These are phyloP conservation scores for Epichloe coenophiala DNA, from an alignment of 2,329 filamentous ascomycete species.

Conservation along the genomic window DNA sequence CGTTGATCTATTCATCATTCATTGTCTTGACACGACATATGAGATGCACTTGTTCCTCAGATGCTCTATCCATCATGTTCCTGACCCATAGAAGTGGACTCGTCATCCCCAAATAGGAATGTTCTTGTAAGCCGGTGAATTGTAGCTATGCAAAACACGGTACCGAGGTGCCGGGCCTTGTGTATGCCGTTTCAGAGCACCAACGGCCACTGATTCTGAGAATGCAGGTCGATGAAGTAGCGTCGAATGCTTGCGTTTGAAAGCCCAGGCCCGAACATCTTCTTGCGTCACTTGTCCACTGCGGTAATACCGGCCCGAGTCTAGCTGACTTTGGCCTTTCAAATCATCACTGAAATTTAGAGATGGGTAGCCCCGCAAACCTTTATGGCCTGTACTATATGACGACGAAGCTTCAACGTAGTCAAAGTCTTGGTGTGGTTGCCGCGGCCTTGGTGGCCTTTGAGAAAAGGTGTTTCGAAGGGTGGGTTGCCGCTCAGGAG, in stretches of 20 bases:
- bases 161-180: constrained; percentile 28
- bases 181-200: constrained; percentile 1
- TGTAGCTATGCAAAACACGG: constrained; percentile 43
- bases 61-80: not conserved
- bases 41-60: not conserved
- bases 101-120: constrained; percentile 40
- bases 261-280: not conserved
- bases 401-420: not conserved
- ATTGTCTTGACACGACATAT: not conserved
- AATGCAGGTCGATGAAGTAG: constrained; percentile 4
- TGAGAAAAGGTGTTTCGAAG: constrained; percentile 4
- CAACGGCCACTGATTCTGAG: not conserved
- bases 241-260: constrained; percentile 5
- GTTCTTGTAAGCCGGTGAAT: constrained; percentile 41
- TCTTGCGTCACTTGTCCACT: not conserved
- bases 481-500: constrained; percentile 8
- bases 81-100: not conserved
- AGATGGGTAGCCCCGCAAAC: too few relatives aligned
- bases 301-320: not conserved
- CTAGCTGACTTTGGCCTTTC: not conserved
- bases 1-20: too few relatives aligned
- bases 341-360: too few relatives aligned
- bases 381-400: not conserved
- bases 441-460: not conserved
- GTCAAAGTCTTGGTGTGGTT: not conserved